Base-by-base conservation (phyloP, 805 yeast species). In the Maudiozyma saulgeensis region DNA sequence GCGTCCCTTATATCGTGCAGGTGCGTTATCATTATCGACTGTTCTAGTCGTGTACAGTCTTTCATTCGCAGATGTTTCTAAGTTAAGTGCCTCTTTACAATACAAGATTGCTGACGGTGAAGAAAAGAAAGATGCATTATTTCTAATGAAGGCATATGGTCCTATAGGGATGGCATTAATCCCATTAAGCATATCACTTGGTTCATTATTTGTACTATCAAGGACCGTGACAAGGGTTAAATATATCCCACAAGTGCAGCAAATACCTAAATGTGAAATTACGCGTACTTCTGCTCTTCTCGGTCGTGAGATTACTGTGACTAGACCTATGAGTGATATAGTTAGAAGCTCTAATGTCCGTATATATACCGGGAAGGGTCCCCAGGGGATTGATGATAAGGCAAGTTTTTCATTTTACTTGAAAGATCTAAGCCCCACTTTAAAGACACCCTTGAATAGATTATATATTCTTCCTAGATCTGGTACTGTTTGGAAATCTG, bases 331-430 rank as follows among this genome's bases (percentile, higher is more conserved):
- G 25, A 41, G 48, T 18, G 48, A 53, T 4, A 48, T 63, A 18
- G 52, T 43, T n/a, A 57, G 60, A 43, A 51, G 48, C 28, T 49
- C 48, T 6, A 53, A 47, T 41, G 54, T 55, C 9, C 51, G 53
- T 21, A 59, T 61, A 9, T 64, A 53, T 38, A 64, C 69, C 1
- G 68, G 69, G 1, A 52, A 46, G 3, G 68, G 69, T 7, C 21
- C 47, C 1, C 65, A 61, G 43, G 66, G 67, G 13, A 53, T 62
- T 23, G 67, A 62, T n/a, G 67, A 64, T 50, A 56, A 53, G 31
- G 53, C 57, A 3, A 57, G 68, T 0, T 60, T 58, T 43, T 53
- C 55, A 1, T 63, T 64, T 48, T 57, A 56, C 34, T 51, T 64
- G 12, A 49, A 51, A 12, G 62, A 62, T 47, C 50, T 50, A 16